A percentile compares a stretch with the other conserved stretches of the same genome.
Evolutionary conservation across 352 stramenopile species (phyloP).

Genomic region (Globisporangium rhizosaccharum): DNA sequence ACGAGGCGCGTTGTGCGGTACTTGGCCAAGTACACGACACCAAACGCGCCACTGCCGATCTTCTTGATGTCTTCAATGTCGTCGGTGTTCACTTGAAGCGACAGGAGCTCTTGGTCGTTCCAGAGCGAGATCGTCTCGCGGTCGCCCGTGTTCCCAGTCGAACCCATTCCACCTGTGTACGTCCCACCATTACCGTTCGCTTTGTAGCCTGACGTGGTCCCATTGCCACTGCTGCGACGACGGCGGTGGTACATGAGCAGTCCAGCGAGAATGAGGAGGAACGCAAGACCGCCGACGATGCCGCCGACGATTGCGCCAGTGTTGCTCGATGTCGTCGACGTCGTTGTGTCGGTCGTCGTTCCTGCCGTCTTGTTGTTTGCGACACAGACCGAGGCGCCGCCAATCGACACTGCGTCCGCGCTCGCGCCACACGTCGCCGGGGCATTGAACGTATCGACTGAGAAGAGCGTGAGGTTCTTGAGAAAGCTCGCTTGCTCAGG

Average conservation of each 20-base stretch:
- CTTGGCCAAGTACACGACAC: constrained; percentile 39
- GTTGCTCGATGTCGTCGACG: constrained; percentile 14
- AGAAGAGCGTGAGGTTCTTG: constrained; percentile 31
- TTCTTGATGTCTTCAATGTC: constrained; percentile 37
- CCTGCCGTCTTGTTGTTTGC: constrained; percentile 15
- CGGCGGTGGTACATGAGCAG: constrained; percentile 25
- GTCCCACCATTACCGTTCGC: constrained; percentile 3
- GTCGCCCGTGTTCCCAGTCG: constrained; percentile 3
- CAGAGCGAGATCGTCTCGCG: constrained; percentile 24
- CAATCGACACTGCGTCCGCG: constrained; percentile 19
- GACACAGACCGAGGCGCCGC: constrained; percentile 29
- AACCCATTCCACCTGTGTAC: constrained; percentile 1
- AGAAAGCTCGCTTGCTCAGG: constrained; percentile 22
- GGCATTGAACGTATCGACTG: constrained; percentile 30
- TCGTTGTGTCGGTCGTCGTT: constrained; percentile 12
- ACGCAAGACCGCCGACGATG: constrained; percentile 29
- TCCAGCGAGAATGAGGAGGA: constrained; percentile 22
- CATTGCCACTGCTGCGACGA: constrained; percentile 9
- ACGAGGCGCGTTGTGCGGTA: constrained; percentile 32
- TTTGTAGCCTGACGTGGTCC: constrained; percentile 7
- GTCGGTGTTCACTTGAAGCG: constrained; percentile 41
- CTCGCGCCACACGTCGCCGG: constrained; percentile 21
- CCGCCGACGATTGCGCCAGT: constrained; percentile 31
- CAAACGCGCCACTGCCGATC: constrained; percentile 28
- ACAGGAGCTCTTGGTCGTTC: constrained; percentile 45